Conservation (phyloP, 305 asterid species). For the Solanum hybrid region DNA sequence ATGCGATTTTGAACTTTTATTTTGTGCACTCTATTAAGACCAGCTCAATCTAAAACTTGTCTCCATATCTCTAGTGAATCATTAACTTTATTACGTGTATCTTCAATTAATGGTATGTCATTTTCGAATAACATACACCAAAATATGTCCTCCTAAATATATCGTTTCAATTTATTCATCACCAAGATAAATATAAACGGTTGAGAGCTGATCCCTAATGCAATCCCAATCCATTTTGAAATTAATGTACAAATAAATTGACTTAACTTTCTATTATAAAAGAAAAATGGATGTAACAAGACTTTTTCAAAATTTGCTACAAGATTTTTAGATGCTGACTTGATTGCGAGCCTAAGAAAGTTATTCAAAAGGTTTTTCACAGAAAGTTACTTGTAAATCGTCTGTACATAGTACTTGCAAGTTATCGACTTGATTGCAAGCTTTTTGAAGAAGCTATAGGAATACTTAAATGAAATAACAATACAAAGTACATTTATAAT, state of each 20-base stretch:
- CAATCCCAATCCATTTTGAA: background rate
- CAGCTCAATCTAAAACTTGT: too few relatives aligned
- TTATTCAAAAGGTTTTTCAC: too few relatives aligned
- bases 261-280: background rate
- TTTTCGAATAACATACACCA: background rate
- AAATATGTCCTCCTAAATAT: background rate
- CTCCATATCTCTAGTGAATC: background rate
- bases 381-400: rapidly evolving
- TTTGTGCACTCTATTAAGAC: background rate
- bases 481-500: background rate
- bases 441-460: too few relatives aligned
- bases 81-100: too few relatives aligned
- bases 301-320: too few relatives aligned
- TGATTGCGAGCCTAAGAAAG: too few relatives aligned
- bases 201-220: background rate
- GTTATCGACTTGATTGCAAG: background rate
- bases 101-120: too few relatives aligned
- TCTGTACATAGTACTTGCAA: background rate
- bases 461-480: too few relatives aligned
- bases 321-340: background rate
- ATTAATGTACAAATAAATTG: too few relatives aligned
- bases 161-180: background rate
- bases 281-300: background rate
- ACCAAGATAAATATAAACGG: too few relatives aligned
- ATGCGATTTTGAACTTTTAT: too few relatives aligned